A percentile compares a stretch with the other conserved stretches of the same genome.
Conservation (phyloP, 176 grass and related monocot species). For the Sorghum bicolor region Sorghum_bicolor_NCBIv3 NC_012875.2:55266501-55267000, state of each 20-base stretch:
- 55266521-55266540: no score
- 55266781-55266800: background rate
- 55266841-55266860: background rate
- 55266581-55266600: background rate
- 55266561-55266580: background rate
- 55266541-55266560: no score
- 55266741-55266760: background rate
- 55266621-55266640: background rate
- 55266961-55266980: constrained; percentile 36
- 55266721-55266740: background rate
- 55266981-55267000: constrained; percentile 39
- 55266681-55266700: background rate
- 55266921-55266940: constrained; percentile 25
- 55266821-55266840: background rate
- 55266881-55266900: background rate
- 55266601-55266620: background rate
- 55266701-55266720: background rate
- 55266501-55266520: no score
- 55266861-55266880: background rate
- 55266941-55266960: constrained; percentile 36
- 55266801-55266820: background rate
- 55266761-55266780: background rate
- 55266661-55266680: background rate
- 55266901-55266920: background rate
- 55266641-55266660: background rate